Percentiles rank a stretch among this genome's conserved stretches.
Evolutionary conservation across 257 asterid species (phyloP).

Genomic region (Paraleonurus japonicus): DNA sequence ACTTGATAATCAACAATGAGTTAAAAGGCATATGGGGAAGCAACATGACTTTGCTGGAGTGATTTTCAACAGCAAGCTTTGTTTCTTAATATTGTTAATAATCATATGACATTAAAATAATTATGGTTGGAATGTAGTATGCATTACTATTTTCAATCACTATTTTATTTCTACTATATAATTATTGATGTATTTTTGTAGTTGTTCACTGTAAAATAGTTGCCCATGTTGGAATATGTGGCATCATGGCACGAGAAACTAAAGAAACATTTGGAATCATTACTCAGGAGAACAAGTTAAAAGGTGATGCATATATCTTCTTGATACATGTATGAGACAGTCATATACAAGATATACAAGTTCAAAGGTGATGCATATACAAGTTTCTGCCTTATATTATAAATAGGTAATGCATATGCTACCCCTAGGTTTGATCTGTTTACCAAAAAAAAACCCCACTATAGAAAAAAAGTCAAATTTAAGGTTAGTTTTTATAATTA

Average conservation of each 20-base stretch:
- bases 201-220: slow-evolving; percentile 66
- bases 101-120: not conserved
- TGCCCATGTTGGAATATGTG: slow-evolving; percentile 54
- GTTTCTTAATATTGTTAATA: not conserved
- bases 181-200: slow-evolving; percentile 31
- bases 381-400: too few relatives aligned
- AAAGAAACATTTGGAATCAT: slow-evolving; percentile 86
- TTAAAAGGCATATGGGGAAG: not conserved
- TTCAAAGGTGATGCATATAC: slow-evolving; percentile 57
- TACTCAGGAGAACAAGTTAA: slow-evolving; percentile 69
- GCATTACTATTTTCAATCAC: not conserved
- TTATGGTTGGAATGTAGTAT: not conserved
- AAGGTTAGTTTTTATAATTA: too few relatives aligned
- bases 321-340: too few relatives aligned
- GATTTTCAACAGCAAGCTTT: not conserved
- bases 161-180: not conserved
- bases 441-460: too few relatives aligned
- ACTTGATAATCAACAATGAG: not conserved
- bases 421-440: too few relatives aligned
- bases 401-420: too few relatives aligned
- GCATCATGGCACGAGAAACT: slow-evolving; percentile 87
- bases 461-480: too few relatives aligned
- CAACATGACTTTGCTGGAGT: not conserved
- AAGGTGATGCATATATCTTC: slow-evolving; percentile 46
- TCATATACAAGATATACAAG: too few relatives aligned